Evolutionary conservation across 2,329 filamentous ascomycete species (phyloP), one percentile per base, ranked within the genome.

Genomic region (Ophiostoma himal-ulmi): DNA sequence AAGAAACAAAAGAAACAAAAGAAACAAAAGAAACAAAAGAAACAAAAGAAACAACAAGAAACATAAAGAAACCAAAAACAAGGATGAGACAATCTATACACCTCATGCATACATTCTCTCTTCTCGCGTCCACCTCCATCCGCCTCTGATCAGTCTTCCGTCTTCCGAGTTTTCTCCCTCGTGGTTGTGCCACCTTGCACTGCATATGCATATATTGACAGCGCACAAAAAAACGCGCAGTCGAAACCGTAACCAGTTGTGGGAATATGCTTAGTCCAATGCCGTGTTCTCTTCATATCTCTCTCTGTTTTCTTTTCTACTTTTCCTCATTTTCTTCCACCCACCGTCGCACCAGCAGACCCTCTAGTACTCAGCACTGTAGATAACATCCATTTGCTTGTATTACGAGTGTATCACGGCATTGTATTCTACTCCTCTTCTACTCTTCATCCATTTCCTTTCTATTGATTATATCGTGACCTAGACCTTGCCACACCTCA

Each of bases 101-200:
- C 20, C 44, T 48, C 17, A 20, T 48, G 17, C 17, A 39, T 39
- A 1, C 1, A 44, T 44, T 44, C 4, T 44, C 14, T 44, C 39
- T 44, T 44, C 39, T 44, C 39, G 10, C 39, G 10, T 10, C 14
- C 5, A 17, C 39, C 39, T 20, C 14, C 17, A 13, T 48, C 37
- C 11, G 37, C 37, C 37, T 39, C 11, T 30, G 30, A 30, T 13
- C 41, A 44, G 41, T 17, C 20, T 48, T 20, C 44, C 44, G 17
- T 48, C 17, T 48, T 48, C 44, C 37, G 37, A 48, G 44, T 48
- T 20, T 57, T 60, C 22, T 34, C 26, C 60, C 60, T 64, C 60
- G 60, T 64, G 60, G 60, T n/a, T 4, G 60, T 64, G 60, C 60
- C 30, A 64, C 60, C 60, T 64, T n/a, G 60, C 34, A 64, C 60